Evolutionary conservation across 2,329 filamentous ascomycete species (phyloP).

Genomic region (Fusarium penzigii): DNA sequence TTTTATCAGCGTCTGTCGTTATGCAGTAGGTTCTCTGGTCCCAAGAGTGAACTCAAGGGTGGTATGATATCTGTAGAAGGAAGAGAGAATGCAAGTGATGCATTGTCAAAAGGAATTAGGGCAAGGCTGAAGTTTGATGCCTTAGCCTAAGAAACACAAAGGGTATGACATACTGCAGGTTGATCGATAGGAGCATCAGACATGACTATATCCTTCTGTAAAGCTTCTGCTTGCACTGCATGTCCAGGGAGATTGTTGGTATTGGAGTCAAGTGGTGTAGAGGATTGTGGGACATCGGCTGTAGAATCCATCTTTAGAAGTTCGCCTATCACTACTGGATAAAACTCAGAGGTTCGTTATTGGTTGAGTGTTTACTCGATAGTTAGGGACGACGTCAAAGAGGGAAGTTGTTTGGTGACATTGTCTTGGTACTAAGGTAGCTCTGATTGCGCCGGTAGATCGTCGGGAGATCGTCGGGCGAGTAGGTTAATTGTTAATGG

Average conservation of each 20-base stretch:
- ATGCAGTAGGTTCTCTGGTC: background rate
- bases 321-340: constrained; percentile 34
- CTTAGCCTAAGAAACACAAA: background rate
- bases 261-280: constrained; percentile 22
- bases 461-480: constrained; percentile 15
- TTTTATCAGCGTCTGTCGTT: background rate
- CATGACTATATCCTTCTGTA: constrained; percentile 45
- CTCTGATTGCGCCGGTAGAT: constrained; percentile 26
- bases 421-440: background rate
- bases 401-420: constrained; percentile 1
- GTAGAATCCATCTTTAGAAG: constrained; percentile 18
- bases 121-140: background rate
- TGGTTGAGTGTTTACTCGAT: no score
- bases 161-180: constrained; percentile 36
- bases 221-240: constrained; percentile 22
- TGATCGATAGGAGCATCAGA: constrained; percentile 44
- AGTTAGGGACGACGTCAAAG: background rate
- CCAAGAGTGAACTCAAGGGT: constrained; percentile 3
- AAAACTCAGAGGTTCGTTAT: no score
- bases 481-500: no score
- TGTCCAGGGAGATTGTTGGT: constrained; percentile 19
- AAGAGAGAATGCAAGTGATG: background rate
- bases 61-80: background rate
- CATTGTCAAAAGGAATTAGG: background rate
- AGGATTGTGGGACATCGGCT: constrained; percentile 20